These are phyloP conservation scores for Penicillium turbatum DNA, from an alignment of 495 filamentous ascomycete species.

Conservation along the genomic window DNA sequence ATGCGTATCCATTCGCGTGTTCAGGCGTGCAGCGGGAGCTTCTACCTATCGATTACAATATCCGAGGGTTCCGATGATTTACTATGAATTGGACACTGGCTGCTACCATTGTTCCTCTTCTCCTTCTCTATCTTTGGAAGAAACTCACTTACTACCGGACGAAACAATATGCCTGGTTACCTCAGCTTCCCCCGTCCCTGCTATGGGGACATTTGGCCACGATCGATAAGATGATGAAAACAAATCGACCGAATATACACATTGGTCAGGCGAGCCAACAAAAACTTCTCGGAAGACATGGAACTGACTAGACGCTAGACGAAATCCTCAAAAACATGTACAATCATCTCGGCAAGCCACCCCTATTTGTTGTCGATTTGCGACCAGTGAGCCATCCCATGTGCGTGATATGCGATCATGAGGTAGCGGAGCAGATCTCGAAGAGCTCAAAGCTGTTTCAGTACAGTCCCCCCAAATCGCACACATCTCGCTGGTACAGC, in stretches of 20 bases:
- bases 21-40: no score
- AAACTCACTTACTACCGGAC: not conserved
- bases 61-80: no score
- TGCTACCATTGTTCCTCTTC: not conserved
- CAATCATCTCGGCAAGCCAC: conserved; percentile 1
- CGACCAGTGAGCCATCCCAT: conserved; percentile 28
- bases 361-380: conserved; percentile 28
- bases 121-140: not conserved
- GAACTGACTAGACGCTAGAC: not conserved
- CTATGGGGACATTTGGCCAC: conserved; percentile 1
- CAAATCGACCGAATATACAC: not conserved
- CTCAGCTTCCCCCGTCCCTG: conserved; percentile 1
- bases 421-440: conserved; percentile 28
- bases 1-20: no score
- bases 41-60: no score
- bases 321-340: not conserved
- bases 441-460: conserved; percentile 32
- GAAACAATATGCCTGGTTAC: not conserved
- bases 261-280: not conserved
- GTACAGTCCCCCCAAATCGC: conserved; percentile 42
- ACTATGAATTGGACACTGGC: not conserved
- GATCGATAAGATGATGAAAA: not conserved
- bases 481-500: conserved; percentile 17
- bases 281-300: not conserved
- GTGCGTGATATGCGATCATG: conserved; percentile 14